These are phyloP conservation scores for Elongisporangium undulatum DNA, from an alignment of 352 stramenopile species.

Conservation along the genomic window DNA sequence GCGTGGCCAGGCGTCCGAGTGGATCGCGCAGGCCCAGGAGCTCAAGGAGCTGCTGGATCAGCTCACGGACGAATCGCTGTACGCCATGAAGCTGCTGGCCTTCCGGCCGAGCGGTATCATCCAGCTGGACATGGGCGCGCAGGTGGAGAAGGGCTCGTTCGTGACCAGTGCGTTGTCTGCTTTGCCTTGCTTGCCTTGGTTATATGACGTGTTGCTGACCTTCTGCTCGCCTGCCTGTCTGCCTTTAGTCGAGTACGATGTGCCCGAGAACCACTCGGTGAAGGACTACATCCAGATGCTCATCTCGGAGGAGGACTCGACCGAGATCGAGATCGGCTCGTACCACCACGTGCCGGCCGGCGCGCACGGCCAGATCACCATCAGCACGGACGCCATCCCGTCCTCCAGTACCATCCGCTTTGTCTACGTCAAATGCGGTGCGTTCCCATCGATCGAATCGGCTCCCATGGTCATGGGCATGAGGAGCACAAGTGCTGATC, in stretches of 20 bases:
- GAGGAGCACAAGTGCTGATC: too few species aligned
- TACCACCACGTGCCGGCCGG: conserved; percentile 71
- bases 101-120: conserved; percentile 82
- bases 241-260: conserved; percentile 68
- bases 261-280: conserved; percentile 71
- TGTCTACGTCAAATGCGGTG: conserved; percentile 81
- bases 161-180: conserved; percentile 56
- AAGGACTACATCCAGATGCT: conserved; percentile 88
- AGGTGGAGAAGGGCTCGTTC: conserved; percentile 81
- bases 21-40: conserved; percentile 60
- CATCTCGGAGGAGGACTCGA: conserved; percentile 65
- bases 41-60: conserved; percentile 69
- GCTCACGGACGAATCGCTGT: conserved; percentile 54
- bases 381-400: conserved; percentile 68
- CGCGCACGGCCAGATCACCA: conserved; percentile 64
- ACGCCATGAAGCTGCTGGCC: conserved; percentile 69
- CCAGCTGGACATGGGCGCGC: conserved; percentile 75
- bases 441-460: conserved; percentile 2
- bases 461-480: too few species aligned
- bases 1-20: conserved; percentile 63
- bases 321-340: conserved; percentile 70
- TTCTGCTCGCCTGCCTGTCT: conserved; percentile 4
- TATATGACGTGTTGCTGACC: conserved; percentile 1
- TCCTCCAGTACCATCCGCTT: conserved; percentile 71
- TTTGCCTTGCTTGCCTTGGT: not conserved